phyloP scores from a whole-genome alignment of 129 eudicot species.

The Sambucus nigra region DNA sequence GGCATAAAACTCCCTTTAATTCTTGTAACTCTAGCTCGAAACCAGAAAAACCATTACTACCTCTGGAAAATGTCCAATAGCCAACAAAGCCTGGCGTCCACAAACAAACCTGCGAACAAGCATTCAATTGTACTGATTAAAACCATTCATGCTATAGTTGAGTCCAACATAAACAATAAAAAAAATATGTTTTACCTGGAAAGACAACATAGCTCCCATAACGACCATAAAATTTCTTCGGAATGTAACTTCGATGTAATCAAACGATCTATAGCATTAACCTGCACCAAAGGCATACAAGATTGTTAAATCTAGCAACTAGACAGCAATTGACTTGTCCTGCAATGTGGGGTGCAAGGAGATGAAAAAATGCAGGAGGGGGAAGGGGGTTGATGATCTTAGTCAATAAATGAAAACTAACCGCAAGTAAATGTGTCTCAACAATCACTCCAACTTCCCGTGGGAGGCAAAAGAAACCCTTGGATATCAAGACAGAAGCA shows the following conservation, averaged over 20 bases:
- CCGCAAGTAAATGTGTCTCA: conserved; percentile 85
- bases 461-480: conserved; percentile 63
- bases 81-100: conserved; percentile 95
- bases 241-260: conserved; percentile 41
- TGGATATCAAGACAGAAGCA: conserved; percentile 69
- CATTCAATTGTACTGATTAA: conserved; percentile 11
- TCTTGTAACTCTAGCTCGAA: not conserved
- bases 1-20: too few species aligned
- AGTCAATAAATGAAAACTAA: conserved; percentile 27
- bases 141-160: not conserved
- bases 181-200: conserved; percentile 49
- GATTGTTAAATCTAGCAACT: not conserved
- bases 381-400: not conserved
- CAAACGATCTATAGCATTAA: conserved; percentile 63
- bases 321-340: not conserved
- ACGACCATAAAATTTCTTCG: conserved; percentile 67
- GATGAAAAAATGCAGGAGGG: not conserved
- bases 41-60: conserved; percentile 21
- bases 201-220: conserved; percentile 90
- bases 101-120: conserved; percentile 63
- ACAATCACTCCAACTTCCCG: conserved; percentile 58
- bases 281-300: conserved; percentile 32
- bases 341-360: not conserved
- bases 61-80: conserved; percentile 80
- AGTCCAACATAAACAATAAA: conserved; percentile 4